Percentiles rank a stretch among this genome's conserved stretches.
These are phyloP conservation scores for Harrya chromipes DNA, from an alignment of 768 basidiomycete genomes.

Conservation along the genomic window DNA sequence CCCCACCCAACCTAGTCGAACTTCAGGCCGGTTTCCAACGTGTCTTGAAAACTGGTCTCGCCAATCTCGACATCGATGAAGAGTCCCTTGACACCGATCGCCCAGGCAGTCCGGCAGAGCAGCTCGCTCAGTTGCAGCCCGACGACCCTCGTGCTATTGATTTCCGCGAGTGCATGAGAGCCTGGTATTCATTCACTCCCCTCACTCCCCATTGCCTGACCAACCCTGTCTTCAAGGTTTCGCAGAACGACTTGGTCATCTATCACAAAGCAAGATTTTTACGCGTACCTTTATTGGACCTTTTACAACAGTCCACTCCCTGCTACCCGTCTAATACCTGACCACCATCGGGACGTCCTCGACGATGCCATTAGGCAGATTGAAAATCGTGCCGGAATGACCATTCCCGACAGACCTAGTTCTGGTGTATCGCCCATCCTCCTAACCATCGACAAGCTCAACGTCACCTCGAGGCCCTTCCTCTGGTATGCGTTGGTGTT, in stretches of 20 bases:
- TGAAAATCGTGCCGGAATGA: conserved; percentile 68
- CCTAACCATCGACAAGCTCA: conserved; percentile 76
- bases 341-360: conserved; percentile 47
- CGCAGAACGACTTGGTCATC: conserved; percentile 68
- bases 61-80: conserved; percentile 52
- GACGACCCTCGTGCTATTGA: conserved; percentile 72
- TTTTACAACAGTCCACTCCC: conserved; percentile 71
- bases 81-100: conserved; percentile 47
- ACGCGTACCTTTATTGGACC: conserved; percentile 80
- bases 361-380: conserved; percentile 59
- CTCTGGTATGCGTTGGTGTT: conserved; percentile 56
- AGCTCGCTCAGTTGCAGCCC: conserved; percentile 51
- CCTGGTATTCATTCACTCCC: conserved; percentile 35
- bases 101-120: conserved; percentile 61
- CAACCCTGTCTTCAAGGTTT: conserved; percentile 49
- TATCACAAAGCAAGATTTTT: conserved; percentile 59
- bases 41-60: conserved; percentile 63
- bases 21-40: conserved; percentile 59
- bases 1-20: conserved; percentile 48
- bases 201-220: neutral
- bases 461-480: conserved; percentile 65
- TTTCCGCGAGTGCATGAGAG: conserved; percentile 65
- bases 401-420: conserved; percentile 59
- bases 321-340: conserved; percentile 43
- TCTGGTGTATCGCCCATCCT: conserved; percentile 52